Percentiles rank a stretch among this genome's conserved stretches.
Evolutionary conservation across 257 asterid genomes (phyloP).

Genomic region (Solanum stenotomum): DNA sequence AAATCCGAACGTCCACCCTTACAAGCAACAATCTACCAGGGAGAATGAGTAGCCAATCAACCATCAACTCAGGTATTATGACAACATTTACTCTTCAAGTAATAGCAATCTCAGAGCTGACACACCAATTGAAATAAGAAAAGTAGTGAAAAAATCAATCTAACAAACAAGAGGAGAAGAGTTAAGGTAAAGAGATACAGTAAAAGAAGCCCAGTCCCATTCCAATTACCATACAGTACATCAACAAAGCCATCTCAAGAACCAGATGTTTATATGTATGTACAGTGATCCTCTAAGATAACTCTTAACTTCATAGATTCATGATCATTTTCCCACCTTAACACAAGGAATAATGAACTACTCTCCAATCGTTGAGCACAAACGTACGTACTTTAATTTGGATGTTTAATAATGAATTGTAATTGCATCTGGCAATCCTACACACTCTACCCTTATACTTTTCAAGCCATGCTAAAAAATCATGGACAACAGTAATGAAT

Average conservation of each 20-base stretch:
- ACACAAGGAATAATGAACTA: background rate
- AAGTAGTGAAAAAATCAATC: background rate
- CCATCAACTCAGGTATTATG: background rate
- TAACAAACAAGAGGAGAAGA: background rate
- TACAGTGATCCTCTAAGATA: background rate
- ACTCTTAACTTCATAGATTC: background rate
- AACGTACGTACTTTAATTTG: background rate
- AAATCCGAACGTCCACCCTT: background rate
- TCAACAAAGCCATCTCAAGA: background rate
- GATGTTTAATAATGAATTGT: background rate
- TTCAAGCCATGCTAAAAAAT: background rate
- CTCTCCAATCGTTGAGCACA: background rate
- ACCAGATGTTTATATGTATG: background rate
- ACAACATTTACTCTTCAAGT: background rate
- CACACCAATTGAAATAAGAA: background rate
- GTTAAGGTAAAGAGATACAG: background rate
- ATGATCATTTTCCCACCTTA: background rate
- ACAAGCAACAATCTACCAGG: background rate
- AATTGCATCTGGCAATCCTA: background rate
- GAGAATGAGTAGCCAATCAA: background rate
- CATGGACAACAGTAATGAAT: conserved; percentile 1
- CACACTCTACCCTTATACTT: background rate
- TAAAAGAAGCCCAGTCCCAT: background rate
- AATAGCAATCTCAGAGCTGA: background rate
- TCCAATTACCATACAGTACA: background rate